Evolutionary conservation across 495 filamentous ascomycete genomes (phyloP), one percentile per base, ranked within the genome.

Genomic region (Talaromyces stipitatus): DNA sequence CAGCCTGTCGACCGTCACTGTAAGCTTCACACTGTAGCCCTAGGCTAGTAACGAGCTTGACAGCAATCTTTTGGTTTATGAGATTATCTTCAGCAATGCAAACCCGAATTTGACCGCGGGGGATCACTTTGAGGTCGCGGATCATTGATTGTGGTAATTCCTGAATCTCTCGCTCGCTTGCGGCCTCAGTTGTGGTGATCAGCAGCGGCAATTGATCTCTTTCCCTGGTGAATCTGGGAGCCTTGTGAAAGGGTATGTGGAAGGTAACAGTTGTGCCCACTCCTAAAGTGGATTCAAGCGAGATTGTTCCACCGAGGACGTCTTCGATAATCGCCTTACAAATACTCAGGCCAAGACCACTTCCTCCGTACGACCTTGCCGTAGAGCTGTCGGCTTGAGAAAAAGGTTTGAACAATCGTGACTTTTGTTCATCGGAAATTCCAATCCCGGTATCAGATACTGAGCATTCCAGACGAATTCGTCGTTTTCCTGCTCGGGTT

Each of bases 311-410:
- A 12, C 85, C 82, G 74, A 96, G 87, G 62, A 95, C 92, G 54
- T 89, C 90, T 71, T 95, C 89, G 57, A 96, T 91, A 51, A 96
- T 84, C 1, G 92, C 91, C 69, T 95, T 96, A 80, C 91, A 96
- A 60, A 96, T 96, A 64, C 88, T 91, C 43, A 96, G 74, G 1
- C 91, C 91, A 6, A 96, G 84, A 18, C 91, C 91, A 66, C 89
- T 95, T 33, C 91, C 91, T 50, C 91, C 91, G 59, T 94, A 95
- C 57, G 89, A 92, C 30, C 91, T 75, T 43, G 91, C 89, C 1
- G 90, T 94, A 48, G 88, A 91, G 46, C 82, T 85, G 70, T 96
- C 91, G 2, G 90, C 90, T 69, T 96, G 91, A 56, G 87, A 90
- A 68, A 96, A 96, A 0, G 91, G 91, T 50, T 85, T 82, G 82